A percentile compares a stretch with the other conserved stretches of the same genome.
These are phyloP conservation scores for Pseudocercospora musae DNA, from an alignment of 2,329 filamentous ascomycete species.

Conservation along the genomic window DNA sequence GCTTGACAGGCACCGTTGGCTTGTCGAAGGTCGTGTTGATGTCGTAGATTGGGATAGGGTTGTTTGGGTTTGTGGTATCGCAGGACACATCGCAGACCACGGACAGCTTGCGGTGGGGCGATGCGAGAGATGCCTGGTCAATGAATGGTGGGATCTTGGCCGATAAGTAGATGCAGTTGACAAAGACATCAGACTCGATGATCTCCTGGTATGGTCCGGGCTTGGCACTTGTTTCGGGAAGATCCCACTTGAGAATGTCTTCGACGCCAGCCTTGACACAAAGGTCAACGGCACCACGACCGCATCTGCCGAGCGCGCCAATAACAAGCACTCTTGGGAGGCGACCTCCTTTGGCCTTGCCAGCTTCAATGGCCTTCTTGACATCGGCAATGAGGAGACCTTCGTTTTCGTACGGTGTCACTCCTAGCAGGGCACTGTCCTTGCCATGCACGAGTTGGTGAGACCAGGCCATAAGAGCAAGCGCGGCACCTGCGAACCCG, in stretches of 20 bases:
- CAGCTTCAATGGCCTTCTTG: slow-evolving; percentile 65
- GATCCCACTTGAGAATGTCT: slow-evolving; percentile 72
- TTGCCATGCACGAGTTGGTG: slow-evolving; percentile 72
- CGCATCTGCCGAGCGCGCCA: slow-evolving; percentile 73
- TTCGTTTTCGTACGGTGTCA: slow-evolving; percentile 71
- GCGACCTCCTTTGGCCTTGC: slow-evolving; percentile 63
- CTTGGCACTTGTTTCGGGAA: slow-evolving; percentile 71
- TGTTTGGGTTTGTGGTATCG: slow-evolving; percentile 71
- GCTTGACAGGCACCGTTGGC: slow-evolving; percentile 75
- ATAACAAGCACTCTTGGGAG: slow-evolving; percentile 77
- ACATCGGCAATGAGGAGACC: slow-evolving; percentile 68
- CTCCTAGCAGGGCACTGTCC: slow-evolving; percentile 62
- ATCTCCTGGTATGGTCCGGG: slow-evolving; percentile 39
- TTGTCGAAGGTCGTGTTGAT: slow-evolving; percentile 82
- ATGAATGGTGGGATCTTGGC: slow-evolving; percentile 79
- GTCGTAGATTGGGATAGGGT: slow-evolving; percentile 75
- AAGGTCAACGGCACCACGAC: slow-evolving; percentile 77
- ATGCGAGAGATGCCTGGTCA: slow-evolving; percentile 64
- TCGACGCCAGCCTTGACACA: slow-evolving; percentile 71
- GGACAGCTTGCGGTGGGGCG: slow-evolving; percentile 65
- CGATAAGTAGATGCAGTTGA: slow-evolving; percentile 87
- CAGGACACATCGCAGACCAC: slow-evolving; percentile 71
- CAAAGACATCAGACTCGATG: slow-evolving; percentile 48
- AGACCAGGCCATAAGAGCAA: slow-evolving; percentile 75
- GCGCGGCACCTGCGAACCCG: slow-evolving; percentile 63